Evolutionary conservation across 441 rosid genomes (phyloP).

Genomic region (Kokia cookei): DNA sequence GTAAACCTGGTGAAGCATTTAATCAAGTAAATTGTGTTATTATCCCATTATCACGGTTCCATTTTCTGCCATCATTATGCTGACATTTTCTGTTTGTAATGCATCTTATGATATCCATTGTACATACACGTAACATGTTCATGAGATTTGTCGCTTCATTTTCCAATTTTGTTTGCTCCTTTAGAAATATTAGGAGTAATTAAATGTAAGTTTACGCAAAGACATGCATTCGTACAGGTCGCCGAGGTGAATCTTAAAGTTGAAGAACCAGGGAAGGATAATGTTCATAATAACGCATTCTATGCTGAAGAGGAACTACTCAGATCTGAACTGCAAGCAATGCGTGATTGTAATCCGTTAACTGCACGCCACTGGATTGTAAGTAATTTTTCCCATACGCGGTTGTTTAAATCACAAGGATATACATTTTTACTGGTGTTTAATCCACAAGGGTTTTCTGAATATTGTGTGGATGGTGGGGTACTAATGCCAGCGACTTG

Average conservation of each 20-base stretch:
- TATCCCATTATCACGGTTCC: background rate
- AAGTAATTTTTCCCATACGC: slow-evolving; percentile 6
- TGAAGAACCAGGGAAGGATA: slow-evolving; percentile 44
- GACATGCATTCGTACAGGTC: slow-evolving; percentile 16
- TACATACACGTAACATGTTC: background rate
- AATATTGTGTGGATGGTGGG: background rate
- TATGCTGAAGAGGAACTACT: slow-evolving; percentile 46
- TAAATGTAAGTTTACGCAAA: background rate
- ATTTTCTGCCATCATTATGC: background rate
- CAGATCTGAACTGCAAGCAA: slow-evolving; percentile 36
- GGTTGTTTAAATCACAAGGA: background rate
- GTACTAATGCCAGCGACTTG: background rate
- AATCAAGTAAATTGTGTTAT: slow-evolving; percentile 27
- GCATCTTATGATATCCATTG: background rate
- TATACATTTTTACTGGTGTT: background rate
- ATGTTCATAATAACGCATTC: slow-evolving; percentile 48
- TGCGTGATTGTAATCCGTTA: slow-evolving; percentile 46
- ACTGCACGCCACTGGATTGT: slow-evolving; percentile 50
- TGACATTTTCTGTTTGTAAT: background rate
- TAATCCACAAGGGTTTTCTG: background rate
- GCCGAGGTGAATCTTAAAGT: slow-evolving; percentile 44
- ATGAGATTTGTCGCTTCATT: background rate
- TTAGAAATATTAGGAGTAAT: too few species aligned
- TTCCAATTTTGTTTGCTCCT: too few species aligned
- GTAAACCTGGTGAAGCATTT: slow-evolving; percentile 42